phyloP scores from a whole-genome alignment of 2,329 filamentous ascomycete species.

The Camillea tinctor region DNA sequence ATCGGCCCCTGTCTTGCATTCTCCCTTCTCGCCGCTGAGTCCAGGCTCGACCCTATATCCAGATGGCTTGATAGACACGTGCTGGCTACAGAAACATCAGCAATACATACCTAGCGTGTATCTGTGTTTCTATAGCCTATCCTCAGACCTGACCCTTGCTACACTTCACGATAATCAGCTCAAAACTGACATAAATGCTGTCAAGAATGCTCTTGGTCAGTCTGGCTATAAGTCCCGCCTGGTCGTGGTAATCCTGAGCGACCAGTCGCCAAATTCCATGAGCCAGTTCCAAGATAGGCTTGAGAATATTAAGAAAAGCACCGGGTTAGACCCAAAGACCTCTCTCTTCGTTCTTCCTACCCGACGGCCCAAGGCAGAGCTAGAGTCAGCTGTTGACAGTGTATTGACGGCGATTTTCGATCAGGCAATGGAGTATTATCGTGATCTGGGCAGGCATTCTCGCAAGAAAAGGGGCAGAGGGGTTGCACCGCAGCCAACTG shows the following conservation, averaged over 20 bases:
- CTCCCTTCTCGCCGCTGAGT: constrained; percentile 85
- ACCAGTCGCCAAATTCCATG: constrained; percentile 53
- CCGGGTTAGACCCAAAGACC: constrained; percentile 77
- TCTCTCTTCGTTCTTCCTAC: constrained; percentile 80
- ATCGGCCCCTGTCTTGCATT: constrained; percentile 67
- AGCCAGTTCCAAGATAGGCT: constrained; percentile 70
- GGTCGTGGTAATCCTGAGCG: constrained; percentile 73
- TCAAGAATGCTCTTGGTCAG: constrained; percentile 64
- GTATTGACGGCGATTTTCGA: constrained; percentile 73
- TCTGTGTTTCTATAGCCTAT: constrained; percentile 77
- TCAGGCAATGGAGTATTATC: constrained; percentile 82
- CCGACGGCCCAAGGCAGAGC: constrained; percentile 66
- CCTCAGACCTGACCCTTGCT: constrained; percentile 68
- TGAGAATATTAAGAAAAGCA: constrained; percentile 73
- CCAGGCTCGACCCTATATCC: constrained; percentile 82
- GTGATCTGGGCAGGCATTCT: constrained; percentile 88
- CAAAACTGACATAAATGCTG: constrained; percentile 79
- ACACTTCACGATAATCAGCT: constrained; percentile 83
- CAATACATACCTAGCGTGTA: constrained; percentile 76
- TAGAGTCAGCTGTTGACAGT: constrained; percentile 70
- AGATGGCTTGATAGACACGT: constrained; percentile 78
- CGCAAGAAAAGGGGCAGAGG: constrained; percentile 84
- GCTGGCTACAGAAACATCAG: constrained; percentile 90
- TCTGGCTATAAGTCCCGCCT: constrained; percentile 78
- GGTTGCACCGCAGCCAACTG: constrained; percentile 73